These are phyloP conservation scores for Lactarius hatsudake DNA, from an alignment of 768 basidiomycete species.

Conservation along the genomic window DNA sequence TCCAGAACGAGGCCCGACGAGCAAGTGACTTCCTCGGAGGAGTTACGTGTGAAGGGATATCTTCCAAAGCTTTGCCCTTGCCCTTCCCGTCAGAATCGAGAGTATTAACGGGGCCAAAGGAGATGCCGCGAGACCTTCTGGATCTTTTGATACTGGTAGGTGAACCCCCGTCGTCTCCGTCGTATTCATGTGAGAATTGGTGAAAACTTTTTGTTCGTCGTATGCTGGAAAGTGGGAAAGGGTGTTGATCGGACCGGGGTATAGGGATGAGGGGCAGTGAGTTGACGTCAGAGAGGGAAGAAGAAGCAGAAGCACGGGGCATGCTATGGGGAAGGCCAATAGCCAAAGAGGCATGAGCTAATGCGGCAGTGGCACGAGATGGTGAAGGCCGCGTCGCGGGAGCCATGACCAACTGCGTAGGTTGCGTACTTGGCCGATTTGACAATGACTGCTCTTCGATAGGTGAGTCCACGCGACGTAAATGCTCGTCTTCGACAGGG, in stretches of 20 bases:
- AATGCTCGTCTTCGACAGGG: constrained; percentile 28
- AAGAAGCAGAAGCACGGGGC: constrained; percentile 40
- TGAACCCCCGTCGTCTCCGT: constrained; percentile 25
- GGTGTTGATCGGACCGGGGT: constrained; percentile 27
- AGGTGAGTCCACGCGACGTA: constrained; percentile 3
- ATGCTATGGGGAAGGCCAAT: constrained; percentile 56
- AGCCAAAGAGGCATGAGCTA: constrained; percentile 57
- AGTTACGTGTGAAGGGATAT: constrained; percentile 29
- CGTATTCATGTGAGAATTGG: constrained; percentile 35
- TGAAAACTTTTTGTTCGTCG: constrained; percentile 56
- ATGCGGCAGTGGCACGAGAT: constrained; percentile 38
- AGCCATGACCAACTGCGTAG: background rate
- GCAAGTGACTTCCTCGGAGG: constrained; percentile 25
- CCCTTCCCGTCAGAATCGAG: constrained; percentile 43
- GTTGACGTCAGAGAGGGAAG: constrained; percentile 48
- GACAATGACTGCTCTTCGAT: constrained; percentile 2
- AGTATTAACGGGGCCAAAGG: constrained; percentile 47
- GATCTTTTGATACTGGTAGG: constrained; percentile 28
- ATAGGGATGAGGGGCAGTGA: constrained; percentile 44
- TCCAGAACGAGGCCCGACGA: constrained; percentile 29
- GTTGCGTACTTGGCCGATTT: background rate
- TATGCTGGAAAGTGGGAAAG: constrained; percentile 30
- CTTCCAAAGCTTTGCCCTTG: constrained; percentile 41
- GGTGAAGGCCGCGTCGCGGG: constrained; percentile 19
- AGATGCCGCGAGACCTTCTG: constrained; percentile 52